These are phyloP conservation scores for Nematodospora anomalae DNA, from an alignment of 1,139 yeast genomes.

Conservation along the genomic window DNA sequence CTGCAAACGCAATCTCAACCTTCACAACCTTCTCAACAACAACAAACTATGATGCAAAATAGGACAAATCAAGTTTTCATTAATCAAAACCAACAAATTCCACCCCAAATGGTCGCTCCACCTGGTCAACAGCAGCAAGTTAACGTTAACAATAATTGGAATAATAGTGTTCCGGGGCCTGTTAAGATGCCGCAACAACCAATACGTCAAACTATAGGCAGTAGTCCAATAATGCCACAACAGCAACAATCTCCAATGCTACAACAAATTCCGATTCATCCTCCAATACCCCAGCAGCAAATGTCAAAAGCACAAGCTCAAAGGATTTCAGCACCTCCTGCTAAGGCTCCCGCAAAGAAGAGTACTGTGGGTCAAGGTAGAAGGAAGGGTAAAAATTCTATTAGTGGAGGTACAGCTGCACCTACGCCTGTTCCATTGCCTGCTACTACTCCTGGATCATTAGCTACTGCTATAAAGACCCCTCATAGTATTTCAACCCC, in stretches of 20 bases:
- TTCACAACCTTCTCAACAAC: constrained; percentile 9
- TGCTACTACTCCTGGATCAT: constrained; percentile 44
- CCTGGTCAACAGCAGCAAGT: constrained; percentile 13
- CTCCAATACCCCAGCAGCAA: constrained; percentile 14
- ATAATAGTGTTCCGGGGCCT: constrained; percentile 2
- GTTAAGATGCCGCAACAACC: not conserved
- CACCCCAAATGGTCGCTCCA: constrained; percentile 9
- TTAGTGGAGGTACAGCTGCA: constrained; percentile 16
- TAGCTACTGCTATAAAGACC: constrained; percentile 43
- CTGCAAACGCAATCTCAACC: no score
- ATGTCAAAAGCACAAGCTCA: constrained; percentile 16
- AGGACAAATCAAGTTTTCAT: constrained; percentile 22
- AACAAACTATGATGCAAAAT: constrained; percentile 10
- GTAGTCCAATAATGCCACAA: constrained; percentile 30
- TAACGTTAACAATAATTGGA: constrained; percentile 4
- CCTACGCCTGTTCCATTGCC: constrained; percentile 37
- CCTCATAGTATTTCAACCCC: constrained; percentile 50
- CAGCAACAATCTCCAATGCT: constrained; percentile 21
- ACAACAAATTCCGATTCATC: constrained; percentile 6
- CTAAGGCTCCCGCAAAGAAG: constrained; percentile 17
- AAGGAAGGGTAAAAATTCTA: constrained; percentile 31
- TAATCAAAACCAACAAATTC: constrained; percentile 14
- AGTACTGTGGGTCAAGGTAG: constrained; percentile 17
- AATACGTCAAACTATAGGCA: constrained; percentile 15
- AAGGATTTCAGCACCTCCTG: constrained; percentile 15